Conservation (phyloP, 225 moss, liverwort and hornwort genomes). For the Polytrichum formosum region DNA sequence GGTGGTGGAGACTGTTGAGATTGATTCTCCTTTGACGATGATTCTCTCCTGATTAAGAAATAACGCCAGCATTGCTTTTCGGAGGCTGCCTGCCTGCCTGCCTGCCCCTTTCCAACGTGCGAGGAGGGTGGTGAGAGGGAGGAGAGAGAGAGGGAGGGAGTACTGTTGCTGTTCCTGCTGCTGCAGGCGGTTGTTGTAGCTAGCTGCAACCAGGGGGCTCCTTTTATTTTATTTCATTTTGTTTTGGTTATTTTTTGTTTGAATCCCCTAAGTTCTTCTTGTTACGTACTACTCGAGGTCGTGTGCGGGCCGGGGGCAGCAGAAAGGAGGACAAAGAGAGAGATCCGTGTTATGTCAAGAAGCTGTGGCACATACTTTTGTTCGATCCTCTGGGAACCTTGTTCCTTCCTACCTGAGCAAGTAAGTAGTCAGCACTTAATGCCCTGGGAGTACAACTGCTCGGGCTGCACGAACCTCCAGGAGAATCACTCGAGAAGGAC, state of each 20-base stretch:
- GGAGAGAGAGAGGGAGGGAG: too few species aligned
- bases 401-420: too few species aligned
- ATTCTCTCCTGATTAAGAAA: slow-evolving; percentile 36
- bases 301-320: too few species aligned
- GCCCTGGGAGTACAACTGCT: too few species aligned
- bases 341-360: too few species aligned
- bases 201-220: slow-evolving; percentile 7
- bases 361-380: too few species aligned
- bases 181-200: slow-evolving; percentile 30
- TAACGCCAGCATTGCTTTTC: slow-evolving; percentile 20
- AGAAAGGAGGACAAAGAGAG: too few species aligned
- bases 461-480: too few species aligned
- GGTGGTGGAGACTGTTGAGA: slow-evolving; percentile 30
- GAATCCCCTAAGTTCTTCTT: slow-evolving; percentile 3
- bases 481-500: too few species aligned
- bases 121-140: too few species aligned
- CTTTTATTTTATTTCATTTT: slow-evolving; percentile 13
- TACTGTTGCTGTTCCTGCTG: slow-evolving; percentile 6
- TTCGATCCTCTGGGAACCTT: too few species aligned
- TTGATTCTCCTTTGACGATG: slow-evolving; percentile 24
- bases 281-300: neutral
- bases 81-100: neutral
- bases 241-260: slow-evolving; percentile 2
- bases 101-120: neutral
- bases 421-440: too few species aligned